Evolutionary conservation across 2,329 filamentous ascomycete genomes (phyloP).

Genomic region (Dothiorella sarmentorum): DNA sequence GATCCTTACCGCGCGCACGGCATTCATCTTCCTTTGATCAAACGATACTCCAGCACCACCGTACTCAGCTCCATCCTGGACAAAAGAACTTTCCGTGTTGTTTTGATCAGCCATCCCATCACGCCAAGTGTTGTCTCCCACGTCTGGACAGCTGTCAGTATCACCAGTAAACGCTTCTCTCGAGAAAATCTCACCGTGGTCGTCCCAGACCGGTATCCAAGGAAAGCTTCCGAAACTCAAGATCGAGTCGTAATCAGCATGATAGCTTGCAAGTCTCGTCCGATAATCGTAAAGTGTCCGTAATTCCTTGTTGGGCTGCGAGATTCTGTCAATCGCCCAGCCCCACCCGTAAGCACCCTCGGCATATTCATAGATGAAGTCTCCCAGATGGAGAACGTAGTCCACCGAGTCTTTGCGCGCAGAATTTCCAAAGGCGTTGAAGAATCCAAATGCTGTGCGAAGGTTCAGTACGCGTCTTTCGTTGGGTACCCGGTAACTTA

Average conservation of each 20-base stretch:
- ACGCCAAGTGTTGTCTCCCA: slow-evolving; percentile 41
- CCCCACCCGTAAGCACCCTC: slow-evolving; percentile 38
- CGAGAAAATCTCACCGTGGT: slow-evolving; percentile 24
- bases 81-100: slow-evolving; percentile 44
- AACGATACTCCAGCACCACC: slow-evolving; percentile 32
- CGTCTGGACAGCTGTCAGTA: slow-evolving; percentile 27
- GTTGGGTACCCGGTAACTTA: slow-evolving; percentile 29
- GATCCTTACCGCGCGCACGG: slow-evolving; percentile 36
- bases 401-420: slow-evolving; percentile 40
- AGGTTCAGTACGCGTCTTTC: neutral
- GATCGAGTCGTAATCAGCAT: slow-evolving; percentile 41
- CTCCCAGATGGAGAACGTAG: slow-evolving; percentile 41
- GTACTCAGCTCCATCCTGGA: slow-evolving; percentile 28
- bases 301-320: slow-evolving; percentile 37
- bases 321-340: slow-evolving; percentile 30
- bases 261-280: slow-evolving; percentile 40
- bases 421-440: slow-evolving; percentile 47
- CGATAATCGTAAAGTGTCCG: slow-evolving; percentile 45
- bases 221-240: slow-evolving; percentile 40
- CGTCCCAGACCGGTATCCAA: slow-evolving; percentile 43
- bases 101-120: slow-evolving; percentile 40
- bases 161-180: neutral
- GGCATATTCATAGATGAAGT: slow-evolving; percentile 44
- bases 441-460: slow-evolving; percentile 43
- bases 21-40: slow-evolving; percentile 47